Base-by-base conservation (phyloP, 2,329 filamentous ascomycete species). In the Neofusicoccum ribis region DNA sequence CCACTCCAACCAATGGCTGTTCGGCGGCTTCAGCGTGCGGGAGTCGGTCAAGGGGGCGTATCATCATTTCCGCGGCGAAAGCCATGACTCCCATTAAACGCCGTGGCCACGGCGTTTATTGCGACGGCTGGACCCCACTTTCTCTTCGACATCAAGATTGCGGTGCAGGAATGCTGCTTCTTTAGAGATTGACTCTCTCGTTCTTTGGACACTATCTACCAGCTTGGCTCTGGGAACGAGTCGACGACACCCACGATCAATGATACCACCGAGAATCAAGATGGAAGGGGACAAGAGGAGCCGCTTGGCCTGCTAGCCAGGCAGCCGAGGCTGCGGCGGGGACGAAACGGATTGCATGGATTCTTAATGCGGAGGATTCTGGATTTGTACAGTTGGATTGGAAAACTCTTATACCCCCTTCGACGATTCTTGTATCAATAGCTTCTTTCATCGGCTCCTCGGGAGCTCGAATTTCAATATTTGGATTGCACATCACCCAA, bases 1-100 rank as follows among this genome's bases (percentile, higher is more conserved):
- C 7, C 76, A 78, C 66, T 75, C 76, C 27, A 78, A 78, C 63
- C 72, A 73, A 8, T 78, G 76, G 76, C 69, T 78, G 4, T 78
- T 78, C 64, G 72, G 72, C 47, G 75, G 73, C 46, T 77, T 74
- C 65, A 77, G 75, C 15, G 73, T 77, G 9, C 75, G 73, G n/a
- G 75, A 74, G 39, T 71, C 72, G 9, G 72, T 75, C 20, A 77
- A 73, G 60, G 73, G 71, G 20, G 50, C 63, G 9, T 65, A 65
- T 52, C 54, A 65, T 47, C 56, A 65, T 47, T 46, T 65, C 46
- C 63, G 63, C 41, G 61, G 61, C 50, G 61, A 47, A 20, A 47
- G 58, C 39, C 34, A 51, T 27, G 50, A 65, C 14, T 65, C 54
- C 49, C 23, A 47, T 43, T 60, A 39, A 39, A 27, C 23, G 9